Percentiles rank a stretch among this genome's conserved stretches.
Evolutionary conservation across 306 rosid genomes (phyloP).

Genomic region (Luffa aegyptiaca): DNA sequence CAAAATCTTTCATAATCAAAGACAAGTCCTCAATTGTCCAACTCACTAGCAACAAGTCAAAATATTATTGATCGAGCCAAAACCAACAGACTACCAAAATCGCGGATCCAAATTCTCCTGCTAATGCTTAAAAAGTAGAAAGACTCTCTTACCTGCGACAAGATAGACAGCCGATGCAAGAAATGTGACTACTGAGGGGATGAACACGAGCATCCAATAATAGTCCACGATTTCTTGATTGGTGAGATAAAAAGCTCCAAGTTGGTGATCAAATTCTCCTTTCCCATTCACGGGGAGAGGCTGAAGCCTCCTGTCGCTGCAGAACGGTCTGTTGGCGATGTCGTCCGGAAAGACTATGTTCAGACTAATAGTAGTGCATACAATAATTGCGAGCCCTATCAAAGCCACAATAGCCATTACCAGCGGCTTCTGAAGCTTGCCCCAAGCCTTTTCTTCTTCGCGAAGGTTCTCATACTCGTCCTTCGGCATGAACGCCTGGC

Average conservation of each 20-base stretch:
- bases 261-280: constrained; percentile 45
- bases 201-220: constrained; percentile 81
- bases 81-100: neutral
- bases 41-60: neutral
- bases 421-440: constrained; percentile 68
- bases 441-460: constrained; percentile 85
- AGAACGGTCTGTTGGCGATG: constrained; percentile 52
- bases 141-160: constrained; percentile 49
- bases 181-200: constrained; percentile 62
- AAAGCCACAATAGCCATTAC: constrained; percentile 14
- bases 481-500: constrained; percentile 92
- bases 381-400: constrained; percentile 27
- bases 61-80: neutral
- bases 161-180: constrained; percentile 50
- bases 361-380: constrained; percentile 45
- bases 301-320: constrained; percentile 56
- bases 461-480: constrained; percentile 77
- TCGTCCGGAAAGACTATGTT: constrained; percentile 59
- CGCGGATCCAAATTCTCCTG: neutral
- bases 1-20: neutral
- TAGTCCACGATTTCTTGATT: constrained; percentile 86
- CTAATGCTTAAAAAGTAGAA: neutral
- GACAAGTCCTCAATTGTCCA: neutral
- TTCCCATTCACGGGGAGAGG: constrained; percentile 35
- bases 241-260: constrained; percentile 64